Percentiles rank a stretch among this genome's conserved stretches.
These are phyloP conservation scores for Calonectria pseudoturangicola DNA, from an alignment of 2,329 filamentous ascomycete genomes.

Conservation along the genomic window DNA sequence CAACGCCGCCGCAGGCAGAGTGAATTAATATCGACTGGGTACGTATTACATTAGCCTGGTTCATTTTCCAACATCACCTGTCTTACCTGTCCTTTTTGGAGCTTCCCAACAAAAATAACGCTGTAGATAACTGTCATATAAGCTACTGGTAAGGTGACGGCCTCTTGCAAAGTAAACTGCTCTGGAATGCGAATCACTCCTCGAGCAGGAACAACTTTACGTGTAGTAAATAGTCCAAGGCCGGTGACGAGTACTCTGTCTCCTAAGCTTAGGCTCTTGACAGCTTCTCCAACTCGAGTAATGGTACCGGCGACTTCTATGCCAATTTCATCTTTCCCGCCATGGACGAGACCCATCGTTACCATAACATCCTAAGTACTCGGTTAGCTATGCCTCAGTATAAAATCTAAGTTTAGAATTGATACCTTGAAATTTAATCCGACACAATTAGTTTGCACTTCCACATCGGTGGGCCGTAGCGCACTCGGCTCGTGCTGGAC, in stretches of 20 bases:
- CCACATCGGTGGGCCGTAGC: too few species aligned
- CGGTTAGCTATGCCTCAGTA: slow-evolving; percentile 26
- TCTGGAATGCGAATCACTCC: neutral
- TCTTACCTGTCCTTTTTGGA: slow-evolving; percentile 13
- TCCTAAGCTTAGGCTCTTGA: neutral
- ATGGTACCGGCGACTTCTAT: neutral
- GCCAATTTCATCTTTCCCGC: neutral
- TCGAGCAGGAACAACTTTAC: neutral
- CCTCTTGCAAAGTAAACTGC: neutral
- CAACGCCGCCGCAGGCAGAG: slow-evolving; percentile 56
- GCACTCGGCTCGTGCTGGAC: too few species aligned
- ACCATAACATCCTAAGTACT: neutral
- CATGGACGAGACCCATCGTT: neutral
- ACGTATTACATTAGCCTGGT: slow-evolving; percentile 43
- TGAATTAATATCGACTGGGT: slow-evolving; percentile 58
- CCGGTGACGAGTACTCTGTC: neutral
- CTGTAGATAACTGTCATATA: slow-evolving; percentile 5
- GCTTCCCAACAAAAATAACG: neutral
- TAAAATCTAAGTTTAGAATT: slow-evolving; percentile 57
- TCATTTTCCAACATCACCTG: neutral
- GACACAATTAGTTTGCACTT: neutral
- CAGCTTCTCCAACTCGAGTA: neutral
- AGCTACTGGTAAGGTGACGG: neutral
- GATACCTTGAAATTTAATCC: slow-evolving; percentile 58
- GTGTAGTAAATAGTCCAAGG: neutral